These are phyloP conservation scores for Entomophthora muscae DNA, from an alignment of 371 early-diverging fungal species.

Conservation along the genomic window DNA sequence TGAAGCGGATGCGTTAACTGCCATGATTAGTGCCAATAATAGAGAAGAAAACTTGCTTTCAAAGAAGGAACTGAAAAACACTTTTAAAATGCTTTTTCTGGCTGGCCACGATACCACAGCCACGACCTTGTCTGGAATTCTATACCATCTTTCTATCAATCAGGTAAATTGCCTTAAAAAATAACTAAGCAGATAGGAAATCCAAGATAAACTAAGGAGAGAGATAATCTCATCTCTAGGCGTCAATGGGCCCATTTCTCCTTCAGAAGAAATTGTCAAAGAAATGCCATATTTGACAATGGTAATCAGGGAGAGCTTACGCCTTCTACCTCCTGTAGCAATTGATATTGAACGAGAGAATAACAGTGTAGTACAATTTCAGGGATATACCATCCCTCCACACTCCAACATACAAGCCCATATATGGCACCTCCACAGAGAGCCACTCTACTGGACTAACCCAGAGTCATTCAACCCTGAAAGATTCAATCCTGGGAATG, in stretches of 20 bases:
- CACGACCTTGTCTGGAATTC: background rate
- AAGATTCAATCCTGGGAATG: background rate
- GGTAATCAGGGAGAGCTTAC: constrained; percentile 7
- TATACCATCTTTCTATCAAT: constrained; percentile 1
- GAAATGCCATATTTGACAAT: background rate
- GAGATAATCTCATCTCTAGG: background rate
- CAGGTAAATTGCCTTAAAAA: background rate
- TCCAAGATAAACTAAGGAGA: constrained; percentile 5
- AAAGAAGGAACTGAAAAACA: background rate
- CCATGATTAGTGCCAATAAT: constrained; percentile 1
- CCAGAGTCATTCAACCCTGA: background rate
- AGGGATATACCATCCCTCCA: background rate
- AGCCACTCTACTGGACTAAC: background rate
- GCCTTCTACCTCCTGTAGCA: constrained; percentile 2
- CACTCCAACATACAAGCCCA: background rate
- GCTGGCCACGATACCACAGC: constrained; percentile 10
- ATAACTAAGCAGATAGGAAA: background rate
- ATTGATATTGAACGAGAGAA: background rate
- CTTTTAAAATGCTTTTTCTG: constrained; percentile 6
- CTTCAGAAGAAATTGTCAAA: background rate
- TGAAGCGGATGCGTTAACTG: constrained; percentile 1
- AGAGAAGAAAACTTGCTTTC: background rate
- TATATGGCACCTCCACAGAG: background rate
- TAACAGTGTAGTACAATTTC: background rate
- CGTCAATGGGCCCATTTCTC: background rate